A percentile compares a stretch with the other conserved stretches of the same genome.
Evolutionary conservation across 2,329 filamentous ascomycete species (phyloP).

Genomic region (Talaromyces marneffei): DNA sequence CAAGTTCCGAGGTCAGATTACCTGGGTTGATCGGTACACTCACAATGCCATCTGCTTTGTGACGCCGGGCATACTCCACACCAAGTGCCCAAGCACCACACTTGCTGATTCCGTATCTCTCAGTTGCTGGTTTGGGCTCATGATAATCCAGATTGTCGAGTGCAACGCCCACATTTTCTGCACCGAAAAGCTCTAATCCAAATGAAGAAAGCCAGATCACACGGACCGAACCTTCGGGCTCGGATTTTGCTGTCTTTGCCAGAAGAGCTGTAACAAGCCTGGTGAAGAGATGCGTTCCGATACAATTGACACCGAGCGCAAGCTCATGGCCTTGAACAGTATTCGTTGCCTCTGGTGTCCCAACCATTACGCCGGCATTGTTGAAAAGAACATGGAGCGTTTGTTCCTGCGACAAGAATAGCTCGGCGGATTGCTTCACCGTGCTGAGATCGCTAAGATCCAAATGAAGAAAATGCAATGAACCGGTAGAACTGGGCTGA

Average conservation of each 20-base stretch:
- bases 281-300: constrained; percentile 36
- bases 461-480: neutral
- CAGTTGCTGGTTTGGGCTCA: constrained; percentile 15
- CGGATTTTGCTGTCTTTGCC: constrained; percentile 24
- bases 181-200: neutral
- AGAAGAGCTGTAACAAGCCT: constrained; percentile 33
- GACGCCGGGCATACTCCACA: constrained; percentile 26
- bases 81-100: constrained; percentile 31
- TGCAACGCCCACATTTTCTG: neutral
- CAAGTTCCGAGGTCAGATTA: neutral
- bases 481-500: neutral
- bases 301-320: constrained; percentile 34
- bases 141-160: neutral
- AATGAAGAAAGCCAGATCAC: constrained; percentile 25
- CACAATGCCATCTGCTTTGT: constrained; percentile 16
- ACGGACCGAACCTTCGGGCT: constrained; percentile 24
- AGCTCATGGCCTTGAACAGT: constrained; percentile 33
- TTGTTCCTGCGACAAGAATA: constrained; percentile 32
- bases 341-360: constrained; percentile 24
- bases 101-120: constrained; percentile 35
- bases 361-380: constrained; percentile 38
- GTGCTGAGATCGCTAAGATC: neutral
- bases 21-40: neutral
- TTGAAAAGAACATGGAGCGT: constrained; percentile 38
- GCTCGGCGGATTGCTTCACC: constrained; percentile 22